Base-by-base conservation (phyloP, 176 grass and related monocot species). In the Oryza coarctata region DNA sequence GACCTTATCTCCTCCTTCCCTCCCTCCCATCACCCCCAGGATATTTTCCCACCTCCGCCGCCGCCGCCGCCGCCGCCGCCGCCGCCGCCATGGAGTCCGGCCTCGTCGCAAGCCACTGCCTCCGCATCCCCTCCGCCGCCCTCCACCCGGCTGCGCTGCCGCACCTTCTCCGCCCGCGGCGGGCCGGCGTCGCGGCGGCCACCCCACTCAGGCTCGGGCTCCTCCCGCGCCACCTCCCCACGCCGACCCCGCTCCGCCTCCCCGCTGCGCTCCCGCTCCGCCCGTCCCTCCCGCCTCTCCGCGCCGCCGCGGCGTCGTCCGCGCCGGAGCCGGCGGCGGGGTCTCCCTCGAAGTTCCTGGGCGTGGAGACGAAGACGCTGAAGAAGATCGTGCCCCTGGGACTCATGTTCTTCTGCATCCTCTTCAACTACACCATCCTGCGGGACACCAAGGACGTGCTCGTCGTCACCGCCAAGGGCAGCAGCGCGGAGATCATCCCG, bases 401-500 rank as follows among this genome's bases (percentile, higher is more conserved):
- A 6, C 39, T 95, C 63, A 99, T 99, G 96, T 99, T 99, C 96
- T 95, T 99, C 88, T 99, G 93, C 70, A 99, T 99, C 79, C 96
- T 95, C 7, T 99, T 99, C 89, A 99, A 99, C 84, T 99, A 95
- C 87, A 99, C 91, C 49, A 99, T 99, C 90, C 91, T 99, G 20
- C 89, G 96, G 29, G 96, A 99, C 82, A 99, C 93, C 34, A 99
- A 99, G 84, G 96, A 99, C 74, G 96, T 95, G 86, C 81, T 99
- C 47, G 93, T 99, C 25, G 93, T 99, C 67, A 99, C 93, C 55
- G 91, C 96, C 29, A 93, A 99, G 73, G 96, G 96, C 9, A 99
- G 96, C 96, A 99, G 93, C 86, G 96, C 96, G 23, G 96, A 99
- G 86, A 99, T 99, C 85, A 99, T 99, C 44, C 96, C 96, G 0